These are phyloP conservation scores for Shiraia sp. DNA, from an alignment of 2,329 filamentous ascomycete genomes.

Conservation along the genomic window DNA sequence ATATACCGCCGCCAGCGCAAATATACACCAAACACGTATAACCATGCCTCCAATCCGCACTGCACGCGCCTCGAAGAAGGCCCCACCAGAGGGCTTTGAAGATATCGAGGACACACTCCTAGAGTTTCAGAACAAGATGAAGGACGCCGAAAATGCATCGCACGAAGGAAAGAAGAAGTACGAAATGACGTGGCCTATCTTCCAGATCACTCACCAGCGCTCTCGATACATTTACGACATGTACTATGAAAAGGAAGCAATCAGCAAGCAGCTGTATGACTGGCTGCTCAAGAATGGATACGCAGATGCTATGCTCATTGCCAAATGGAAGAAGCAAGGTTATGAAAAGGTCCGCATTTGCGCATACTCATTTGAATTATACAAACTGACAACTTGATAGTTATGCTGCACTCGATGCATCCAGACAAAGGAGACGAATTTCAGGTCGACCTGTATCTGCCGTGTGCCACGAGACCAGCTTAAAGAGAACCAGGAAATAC, in stretches of 20 bases:
- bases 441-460: constrained; percentile 96
- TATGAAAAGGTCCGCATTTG: constrained; percentile 80
- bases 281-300: constrained; percentile 97
- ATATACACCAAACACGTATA: neutral
- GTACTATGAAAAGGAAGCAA: constrained; percentile 97
- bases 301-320: constrained; percentile 91
- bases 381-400: constrained; percentile 49
- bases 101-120: constrained; percentile 87
- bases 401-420: constrained; percentile 94
- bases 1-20: neutral
- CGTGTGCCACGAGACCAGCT: constrained; percentile 87
- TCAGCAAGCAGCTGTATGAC: constrained; percentile 88
- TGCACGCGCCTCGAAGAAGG: constrained; percentile 71
- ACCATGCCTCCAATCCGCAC: constrained; percentile 78
- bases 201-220: constrained; percentile 94
- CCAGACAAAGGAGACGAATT: constrained; percentile 99
- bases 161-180: constrained; percentile 80
- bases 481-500: constrained; percentile 86
- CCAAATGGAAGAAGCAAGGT: constrained; percentile 99
- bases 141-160: constrained; percentile 89
- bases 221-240: constrained; percentile 94
- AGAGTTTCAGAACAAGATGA: constrained; percentile 89
- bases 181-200: constrained; percentile 94
- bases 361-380: neutral
- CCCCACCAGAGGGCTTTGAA: constrained; percentile 82